Conservation (phyloP, 164 flowering plant species). For the Malania oleifera region DNA sequence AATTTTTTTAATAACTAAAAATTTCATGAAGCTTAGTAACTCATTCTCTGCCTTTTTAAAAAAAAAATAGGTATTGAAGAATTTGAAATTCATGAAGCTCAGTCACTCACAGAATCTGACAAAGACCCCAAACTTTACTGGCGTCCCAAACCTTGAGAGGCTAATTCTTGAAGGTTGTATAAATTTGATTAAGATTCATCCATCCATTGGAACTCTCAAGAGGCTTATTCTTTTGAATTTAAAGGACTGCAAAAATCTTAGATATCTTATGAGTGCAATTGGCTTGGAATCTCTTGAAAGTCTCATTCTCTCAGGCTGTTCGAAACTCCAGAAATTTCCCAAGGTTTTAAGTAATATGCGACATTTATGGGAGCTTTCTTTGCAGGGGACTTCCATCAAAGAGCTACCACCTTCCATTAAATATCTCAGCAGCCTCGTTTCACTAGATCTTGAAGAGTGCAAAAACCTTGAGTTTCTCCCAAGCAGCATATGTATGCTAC, state of each 20-base stretch:
- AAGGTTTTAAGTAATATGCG: neutral
- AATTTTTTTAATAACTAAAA: too few species aligned
- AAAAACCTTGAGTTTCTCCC: neutral
- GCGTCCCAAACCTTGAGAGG: constrained; percentile 1
- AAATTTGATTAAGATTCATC: constrained; percentile 10
- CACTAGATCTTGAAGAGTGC: too few species aligned
- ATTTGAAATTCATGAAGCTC: neutral
- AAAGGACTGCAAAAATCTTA: constrained; percentile 3
- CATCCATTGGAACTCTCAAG: constrained; percentile 2
- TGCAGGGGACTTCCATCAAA: neutral
- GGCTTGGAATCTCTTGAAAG: constrained; percentile 3
- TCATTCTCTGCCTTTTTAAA: too few species aligned
- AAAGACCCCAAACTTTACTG: constrained; percentile 9
- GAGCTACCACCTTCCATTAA: constrained; percentile 1
- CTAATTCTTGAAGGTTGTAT: constrained; percentile 13
- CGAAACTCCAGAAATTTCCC: constrained; percentile 12
- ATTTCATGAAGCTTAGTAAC: too few species aligned
- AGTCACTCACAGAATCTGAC: constrained; percentile 1
- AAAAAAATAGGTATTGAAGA: neutral
- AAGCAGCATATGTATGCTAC: too few species aligned
- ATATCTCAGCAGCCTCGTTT: too few species aligned
- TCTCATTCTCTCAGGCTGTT: constrained; percentile 13
- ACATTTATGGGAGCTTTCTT: constrained; percentile 1
- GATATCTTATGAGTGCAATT: constrained; percentile 4
- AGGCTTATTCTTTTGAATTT: constrained; percentile 5